Evolutionary conservation across 2,329 filamentous ascomycete species (phyloP).

Genomic region (Aspergillus melleus): DNA sequence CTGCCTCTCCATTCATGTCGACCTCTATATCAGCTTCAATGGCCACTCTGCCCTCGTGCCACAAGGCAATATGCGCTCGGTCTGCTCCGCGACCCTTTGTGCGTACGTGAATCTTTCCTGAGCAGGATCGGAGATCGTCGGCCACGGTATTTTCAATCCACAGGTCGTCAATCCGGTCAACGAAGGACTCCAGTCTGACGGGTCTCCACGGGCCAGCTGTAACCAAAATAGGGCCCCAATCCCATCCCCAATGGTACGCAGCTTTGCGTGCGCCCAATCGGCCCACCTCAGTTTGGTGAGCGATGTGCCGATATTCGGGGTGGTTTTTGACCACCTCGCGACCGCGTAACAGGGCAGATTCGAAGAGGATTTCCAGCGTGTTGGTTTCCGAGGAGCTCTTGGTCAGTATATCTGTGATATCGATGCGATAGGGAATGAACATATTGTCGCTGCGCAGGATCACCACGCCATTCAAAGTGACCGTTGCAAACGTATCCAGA

Average conservation of each 20-base stretch:
- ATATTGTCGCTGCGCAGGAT: slow-evolving; percentile 74
- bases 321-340: slow-evolving; percentile 41
- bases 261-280: slow-evolving; percentile 59
- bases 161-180: slow-evolving; percentile 59
- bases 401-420: slow-evolving; percentile 58
- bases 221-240: slow-evolving; percentile 65
- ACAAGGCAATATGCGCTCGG: no score
- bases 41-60: background rate
- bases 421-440: slow-evolving; percentile 70
- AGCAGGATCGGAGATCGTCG: slow-evolving; percentile 40
- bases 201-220: slow-evolving; percentile 66
- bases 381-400: slow-evolving; percentile 24
- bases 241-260: slow-evolving; percentile 70
- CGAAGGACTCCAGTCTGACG: slow-evolving; percentile 64
- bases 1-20: slow-evolving; percentile 31
- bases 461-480: slow-evolving; percentile 64
- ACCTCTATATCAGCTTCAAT: background rate
- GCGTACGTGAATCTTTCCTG: slow-evolving; percentile 30
- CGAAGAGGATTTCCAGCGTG: slow-evolving; percentile 49
- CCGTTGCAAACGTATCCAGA: slow-evolving; percentile 74
- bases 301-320: slow-evolving; percentile 46
- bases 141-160: slow-evolving; percentile 42
- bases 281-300: slow-evolving; percentile 45
- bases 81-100: background rate
- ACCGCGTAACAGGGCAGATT: slow-evolving; percentile 45